Evolutionary conservation across 169 alveolate genomes (phyloP).

Genomic region (Blepharisma undulans): DNA sequence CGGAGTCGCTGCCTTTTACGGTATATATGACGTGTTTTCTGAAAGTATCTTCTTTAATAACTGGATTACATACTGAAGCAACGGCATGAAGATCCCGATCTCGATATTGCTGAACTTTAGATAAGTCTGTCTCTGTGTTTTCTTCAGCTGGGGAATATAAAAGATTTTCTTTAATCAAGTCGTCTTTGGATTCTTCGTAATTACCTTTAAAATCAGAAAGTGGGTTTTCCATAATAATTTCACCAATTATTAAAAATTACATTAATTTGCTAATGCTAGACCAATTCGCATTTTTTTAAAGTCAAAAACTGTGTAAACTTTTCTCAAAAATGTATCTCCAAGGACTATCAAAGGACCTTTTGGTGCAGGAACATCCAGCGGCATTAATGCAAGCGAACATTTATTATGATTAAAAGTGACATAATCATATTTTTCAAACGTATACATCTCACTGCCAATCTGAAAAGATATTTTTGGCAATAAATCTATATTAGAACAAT

Average conservation of each 20-base stretch:
- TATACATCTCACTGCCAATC: neutral
- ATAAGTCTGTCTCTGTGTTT: neutral
- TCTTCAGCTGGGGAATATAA: neutral
- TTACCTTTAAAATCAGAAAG: neutral
- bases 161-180: neutral
- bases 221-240: neutral
- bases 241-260: neutral
- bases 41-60: slow-evolving; percentile 16
- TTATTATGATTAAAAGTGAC: neutral
- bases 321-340: slow-evolving; percentile 31
- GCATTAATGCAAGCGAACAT: slow-evolving; percentile 32
- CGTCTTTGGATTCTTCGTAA: neutral
- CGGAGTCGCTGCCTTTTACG: slow-evolving; percentile 44
- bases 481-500: neutral
- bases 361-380: neutral
- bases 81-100: neutral
- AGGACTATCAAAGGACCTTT: slow-evolving; percentile 19
- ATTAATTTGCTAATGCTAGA: neutral
- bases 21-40: slow-evolving; percentile 44
- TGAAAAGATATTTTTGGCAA: neutral
- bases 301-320: neutral
- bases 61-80: slow-evolving; percentile 25
- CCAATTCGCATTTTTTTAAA: neutral
- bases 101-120: neutral
- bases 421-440: slow-evolving; percentile 1